Conservation (phyloP, 2,329 filamentous ascomycete species). For the Monilinia fructigena region DNA sequence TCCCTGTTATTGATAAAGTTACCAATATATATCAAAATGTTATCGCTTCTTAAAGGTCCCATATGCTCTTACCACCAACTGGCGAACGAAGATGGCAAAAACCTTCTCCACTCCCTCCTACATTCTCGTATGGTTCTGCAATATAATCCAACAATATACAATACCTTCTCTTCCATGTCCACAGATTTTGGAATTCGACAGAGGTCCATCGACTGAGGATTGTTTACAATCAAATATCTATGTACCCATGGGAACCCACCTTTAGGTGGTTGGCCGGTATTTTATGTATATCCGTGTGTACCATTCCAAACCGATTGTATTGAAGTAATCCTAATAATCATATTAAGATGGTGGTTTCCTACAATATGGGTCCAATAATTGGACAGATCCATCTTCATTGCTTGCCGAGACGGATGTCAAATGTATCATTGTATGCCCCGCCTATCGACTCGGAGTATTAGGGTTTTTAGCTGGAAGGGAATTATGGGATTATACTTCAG, state of each 20-base stretch:
- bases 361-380: constrained; percentile 38
- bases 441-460: constrained; percentile 49
- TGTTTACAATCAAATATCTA: constrained; percentile 22
- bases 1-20: background rate
- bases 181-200: background rate
- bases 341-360: constrained; percentile 47
- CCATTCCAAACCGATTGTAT: background rate
- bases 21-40: constrained; percentile 17
- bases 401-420: constrained; percentile 58
- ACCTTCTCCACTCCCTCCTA: background rate
- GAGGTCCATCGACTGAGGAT: constrained; percentile 11
- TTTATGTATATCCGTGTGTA: constrained; percentile 21
- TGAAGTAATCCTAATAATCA: background rate
- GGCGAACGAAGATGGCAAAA: constrained; percentile 17
- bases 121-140: constrained; percentile 10
- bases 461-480: constrained; percentile 39
- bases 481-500: constrained; percentile 9
- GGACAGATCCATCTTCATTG: constrained; percentile 55
- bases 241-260: constrained; percentile 15
- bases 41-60: constrained; percentile 45
- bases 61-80: constrained; percentile 21
- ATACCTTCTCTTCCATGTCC: constrained; percentile 6
- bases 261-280: constrained; percentile 18
- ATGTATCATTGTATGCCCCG: constrained; percentile 59
- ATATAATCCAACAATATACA: background rate